Base-by-base conservation (phyloP, 257 asterid species). In the Nicotiana obtusifolia region DNA sequence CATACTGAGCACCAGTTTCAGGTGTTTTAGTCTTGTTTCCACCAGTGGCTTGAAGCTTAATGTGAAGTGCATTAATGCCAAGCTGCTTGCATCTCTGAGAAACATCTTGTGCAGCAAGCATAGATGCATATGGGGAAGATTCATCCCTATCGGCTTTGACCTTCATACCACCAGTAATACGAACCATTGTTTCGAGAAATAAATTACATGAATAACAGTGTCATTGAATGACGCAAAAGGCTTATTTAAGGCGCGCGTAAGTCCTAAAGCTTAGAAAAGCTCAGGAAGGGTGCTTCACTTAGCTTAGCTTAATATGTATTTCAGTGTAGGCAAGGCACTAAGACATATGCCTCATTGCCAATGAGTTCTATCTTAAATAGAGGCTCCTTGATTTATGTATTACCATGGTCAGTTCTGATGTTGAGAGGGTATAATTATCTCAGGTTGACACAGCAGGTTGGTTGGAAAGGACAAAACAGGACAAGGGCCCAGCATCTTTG, bases 371-470 rank as follows among this genome's bases (percentile, higher is more conserved):
- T 2, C 11, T 41, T 41, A 11, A 41, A 10, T 8, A 41, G 49
- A 8, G 57, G 19, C 5, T 10, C 53, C 54, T 65, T 65, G 44
- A 44, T 0, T 80, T 26, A 0, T 76, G 54, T 71, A 22, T 14
- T 60, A 28, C 33, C 62, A 10, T 11, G n/a, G 0, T 73, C n/a
- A 5, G 17, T 16, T 64, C 17, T 57, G 44, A 57, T 54, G 19
- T 52, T 52, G 5, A 11, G 57, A 52, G 57, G 57, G 57, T 14
- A 3, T 52, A 52, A 52, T 15, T 52, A 5, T 80, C 57, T 83
- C 87, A 95, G 98, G 98, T 95, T 83, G 98, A 94, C 86, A 95
- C 99, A 13, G 98, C 99, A 73, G 99, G 99, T 82, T 95, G 99
- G 99, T 86, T 95, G 91, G 98, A 89, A 79, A 91, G 99, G 87